Evolutionary conservation across 1,284 basidiomycete species (phyloP), one percentile per base, ranked within the genome.

Genomic region (Singerocomus inundabilis): DNA sequence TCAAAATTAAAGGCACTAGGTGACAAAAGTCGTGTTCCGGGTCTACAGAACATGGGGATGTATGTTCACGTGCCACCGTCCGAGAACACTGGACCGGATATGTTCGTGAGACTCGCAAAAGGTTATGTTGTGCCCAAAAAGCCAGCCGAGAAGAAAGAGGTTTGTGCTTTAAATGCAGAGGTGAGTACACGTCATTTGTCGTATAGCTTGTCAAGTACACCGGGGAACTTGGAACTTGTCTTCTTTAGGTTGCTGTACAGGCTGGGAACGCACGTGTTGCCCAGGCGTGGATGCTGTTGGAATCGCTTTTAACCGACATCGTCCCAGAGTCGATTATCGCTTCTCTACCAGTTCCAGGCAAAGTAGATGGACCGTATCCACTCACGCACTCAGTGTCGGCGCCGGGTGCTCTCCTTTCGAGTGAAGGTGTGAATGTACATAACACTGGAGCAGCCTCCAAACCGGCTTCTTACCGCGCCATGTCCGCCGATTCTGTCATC

Each of bases 221-320:
- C 4, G 26, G 13, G 15, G 11, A 34, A 34, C 12, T 44, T 16
- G 26, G 8, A 15, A 31, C 25, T 24, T 21, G 11, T 33, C 32
- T 26, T 46, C 32, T 21, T 18, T 51, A 88, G 85, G 71, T 81
- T 32, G 88, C 90, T 7, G 67, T 81, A 25, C 70, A 80, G 42
- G 84, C 76, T 21, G 82, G 81, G 18, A 76, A 82, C 57, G 62
- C 74, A n/a, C 75, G 81, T 15, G 80, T 81, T 5, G 84, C 84
- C 0, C 81, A 89, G 57, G 74, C 78, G 2, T 93, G 91, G 91
- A 58, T 81, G 13, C 70, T 91, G 7, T 66, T 93, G 12, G 75
- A 74, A 13, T 79, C 79, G 6, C 72, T 86, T 2, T 69, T 91
- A 18, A 73, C 69, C 0, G 73, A 84, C 41, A 57, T 80, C 32